A percentile compares a stretch with the other conserved stretches of the same genome.
Conservation (phyloP, 1,284 basidiomycete genomes). For the Leccinum angustisporum region DNA sequence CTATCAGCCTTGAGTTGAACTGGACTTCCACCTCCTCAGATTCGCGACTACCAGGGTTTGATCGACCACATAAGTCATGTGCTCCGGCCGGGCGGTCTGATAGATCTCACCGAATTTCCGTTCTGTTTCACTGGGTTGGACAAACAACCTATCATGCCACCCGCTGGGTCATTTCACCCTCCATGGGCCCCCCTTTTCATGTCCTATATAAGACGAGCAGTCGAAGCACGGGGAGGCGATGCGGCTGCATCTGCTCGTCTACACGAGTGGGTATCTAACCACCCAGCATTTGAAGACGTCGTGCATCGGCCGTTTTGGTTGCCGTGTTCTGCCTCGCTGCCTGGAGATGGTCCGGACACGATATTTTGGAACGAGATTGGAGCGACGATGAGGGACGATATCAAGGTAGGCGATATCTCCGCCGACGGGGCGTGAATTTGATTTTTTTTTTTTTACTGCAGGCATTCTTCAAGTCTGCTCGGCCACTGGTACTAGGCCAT, state of each 20-base stretch:
- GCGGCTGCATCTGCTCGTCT: constrained; percentile 59
- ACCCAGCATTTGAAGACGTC: constrained; percentile 56
- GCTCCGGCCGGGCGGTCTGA: constrained; percentile 66
- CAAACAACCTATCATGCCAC: constrained; percentile 43
- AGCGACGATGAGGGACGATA: constrained; percentile 43
- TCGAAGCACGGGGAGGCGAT: constrained; percentile 55
- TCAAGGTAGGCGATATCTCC: constrained; percentile 37
- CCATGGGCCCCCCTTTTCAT: constrained; percentile 66
- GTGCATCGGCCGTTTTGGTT: constrained; percentile 58
- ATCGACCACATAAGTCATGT: constrained; percentile 67
- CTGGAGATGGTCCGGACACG: constrained; percentile 32
- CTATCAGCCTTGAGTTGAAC: constrained; percentile 8
- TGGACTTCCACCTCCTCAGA: constrained; percentile 40
- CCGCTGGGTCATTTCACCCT: constrained; percentile 40
- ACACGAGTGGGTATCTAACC: constrained; percentile 49
- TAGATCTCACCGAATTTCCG: constrained; percentile 67
- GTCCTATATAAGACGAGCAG: constrained; percentile 50
- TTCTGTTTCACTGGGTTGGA: constrained; percentile 59
- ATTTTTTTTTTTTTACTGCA: constrained; percentile 28
- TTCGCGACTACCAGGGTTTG: constrained; percentile 63
- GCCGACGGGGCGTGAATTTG: constrained; percentile 8
- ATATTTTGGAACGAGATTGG: constrained; percentile 36
- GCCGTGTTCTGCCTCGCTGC: constrained; percentile 51
- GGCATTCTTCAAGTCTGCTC: constrained; percentile 62
- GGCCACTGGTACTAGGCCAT: constrained; percentile 64